A percentile compares a stretch with the other conserved stretches of the same genome.
phyloP scores from a whole-genome alignment of 2,329 filamentous ascomycete genomes.

The Colletotrichum limetticola region DNA sequence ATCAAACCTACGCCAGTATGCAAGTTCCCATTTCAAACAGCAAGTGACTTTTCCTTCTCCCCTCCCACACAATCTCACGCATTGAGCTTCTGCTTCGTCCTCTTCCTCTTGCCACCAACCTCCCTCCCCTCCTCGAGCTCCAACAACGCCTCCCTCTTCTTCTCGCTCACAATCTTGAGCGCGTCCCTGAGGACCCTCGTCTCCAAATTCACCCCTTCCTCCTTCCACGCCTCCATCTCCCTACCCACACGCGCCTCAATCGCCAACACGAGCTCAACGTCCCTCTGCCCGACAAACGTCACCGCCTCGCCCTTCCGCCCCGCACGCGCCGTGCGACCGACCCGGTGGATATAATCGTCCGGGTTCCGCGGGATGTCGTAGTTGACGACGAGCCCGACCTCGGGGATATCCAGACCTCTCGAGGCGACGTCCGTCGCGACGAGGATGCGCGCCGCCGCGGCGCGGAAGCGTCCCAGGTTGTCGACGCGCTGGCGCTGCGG shows the following conservation, averaged over 20 bases:
- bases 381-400: conserved; percentile 90
- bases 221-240: conserved; percentile 84
- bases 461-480: conserved; percentile 92
- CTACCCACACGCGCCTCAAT: conserved; percentile 87
- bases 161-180: conserved; percentile 91
- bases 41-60: not conserved
- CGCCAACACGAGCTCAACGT: conserved; percentile 89
- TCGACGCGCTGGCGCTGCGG: conserved; percentile 85
- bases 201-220: conserved; percentile 96
- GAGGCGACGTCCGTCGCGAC: conserved; percentile 96
- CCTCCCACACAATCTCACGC: not conserved
- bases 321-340: conserved; percentile 93
- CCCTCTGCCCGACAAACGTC: conserved; percentile 91
- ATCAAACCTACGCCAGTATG: not conserved
- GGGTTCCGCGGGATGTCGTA: conserved; percentile 97
- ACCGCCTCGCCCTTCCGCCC: conserved; percentile 85
- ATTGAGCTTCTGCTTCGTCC: conserved; percentile 66
- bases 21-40: not conserved
- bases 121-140: conserved; percentile 94
- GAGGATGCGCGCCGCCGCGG: conserved; percentile 86
- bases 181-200: conserved; percentile 85
- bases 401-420: conserved; percentile 93
- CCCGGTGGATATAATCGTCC: conserved; percentile 96
- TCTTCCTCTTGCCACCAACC: conserved; percentile 85
- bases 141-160: conserved; percentile 90